Percentiles rank a stretch among this genome's conserved stretches.
Evolutionary conservation across 1,139 yeast species (phyloP).

Genomic region (Hanseniaspora uvarum): DNA sequence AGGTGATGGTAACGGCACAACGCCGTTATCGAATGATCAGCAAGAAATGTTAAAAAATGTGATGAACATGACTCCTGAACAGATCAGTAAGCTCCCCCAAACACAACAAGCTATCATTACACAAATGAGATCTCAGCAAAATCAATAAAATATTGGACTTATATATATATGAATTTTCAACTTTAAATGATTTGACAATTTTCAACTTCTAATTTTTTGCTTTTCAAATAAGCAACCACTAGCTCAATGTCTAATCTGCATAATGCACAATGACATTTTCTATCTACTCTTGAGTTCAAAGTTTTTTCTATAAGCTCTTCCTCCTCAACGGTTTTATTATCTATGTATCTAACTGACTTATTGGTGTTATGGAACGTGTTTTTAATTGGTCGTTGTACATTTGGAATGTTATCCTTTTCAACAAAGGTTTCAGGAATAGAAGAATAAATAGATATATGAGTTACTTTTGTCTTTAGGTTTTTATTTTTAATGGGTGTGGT

Average conservation of each 20-base stretch:
- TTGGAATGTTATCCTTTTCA: neutral
- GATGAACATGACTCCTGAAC: conserved; percentile 6
- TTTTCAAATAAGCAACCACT: conserved; percentile 7
- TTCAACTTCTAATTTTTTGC: neutral
- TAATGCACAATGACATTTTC: conserved; percentile 7
- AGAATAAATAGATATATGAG: neutral
- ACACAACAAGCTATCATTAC: conserved; percentile 19
- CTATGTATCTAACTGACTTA: too few relatives aligned
- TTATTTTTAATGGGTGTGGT: neutral
- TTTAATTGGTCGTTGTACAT: too few relatives aligned
- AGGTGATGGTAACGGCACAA: neutral
- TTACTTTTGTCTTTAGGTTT: neutral
- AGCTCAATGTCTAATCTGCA: conserved; percentile 13
- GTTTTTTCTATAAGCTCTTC: neutral
- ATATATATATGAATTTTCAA: neutral
- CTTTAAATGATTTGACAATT: neutral
- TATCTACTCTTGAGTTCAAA: neutral
- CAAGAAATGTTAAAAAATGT: neutral
- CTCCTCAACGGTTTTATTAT: too few relatives aligned
- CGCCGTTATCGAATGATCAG: neutral
- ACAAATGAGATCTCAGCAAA: conserved; percentile 20
- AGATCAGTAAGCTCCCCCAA: conserved; percentile 15
- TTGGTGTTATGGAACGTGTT: too few relatives aligned
- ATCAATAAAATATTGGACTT: conserved; percentile 12
- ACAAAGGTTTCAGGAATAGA: neutral